Percentiles rank a stretch among this genome's conserved stretches.
phyloP scores from a whole-genome alignment of 805 yeast species.

The Candida orba region DNA sequence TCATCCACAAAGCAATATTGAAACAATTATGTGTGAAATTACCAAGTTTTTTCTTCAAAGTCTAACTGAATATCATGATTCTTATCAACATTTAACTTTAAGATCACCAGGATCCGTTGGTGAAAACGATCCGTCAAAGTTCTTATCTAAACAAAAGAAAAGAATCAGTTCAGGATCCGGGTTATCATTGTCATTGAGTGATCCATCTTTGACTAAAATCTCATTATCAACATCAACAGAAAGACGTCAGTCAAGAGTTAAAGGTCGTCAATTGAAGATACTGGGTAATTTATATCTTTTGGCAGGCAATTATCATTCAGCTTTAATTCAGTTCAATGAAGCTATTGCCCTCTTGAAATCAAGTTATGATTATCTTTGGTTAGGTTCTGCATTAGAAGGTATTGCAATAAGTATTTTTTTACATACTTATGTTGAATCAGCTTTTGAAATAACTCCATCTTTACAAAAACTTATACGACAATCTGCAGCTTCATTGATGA shows the following conservation, averaged over 20 bases:
- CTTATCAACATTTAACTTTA: conserved; percentile 72
- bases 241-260: conserved; percentile 38
- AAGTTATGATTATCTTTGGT: conserved; percentile 76
- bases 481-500: conserved; percentile 14
- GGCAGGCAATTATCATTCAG: conserved; percentile 72
- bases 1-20: conserved; percentile 28
- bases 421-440: conserved; percentile 47
- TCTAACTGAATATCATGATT: conserved; percentile 61
- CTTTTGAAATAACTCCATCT: conserved; percentile 35
- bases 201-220: conserved; percentile 29
- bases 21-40: conserved; percentile 68
- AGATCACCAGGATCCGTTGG: conserved; percentile 71
- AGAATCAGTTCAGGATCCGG: conserved; percentile 26
- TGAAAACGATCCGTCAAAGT: conserved; percentile 37
- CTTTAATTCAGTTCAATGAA: conserved; percentile 68
- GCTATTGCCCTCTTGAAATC: conserved; percentile 53
- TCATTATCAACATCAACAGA: conserved; percentile 28
- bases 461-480: conserved; percentile 19
- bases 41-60: conserved; percentile 55
- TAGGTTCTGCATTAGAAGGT: conserved; percentile 82
- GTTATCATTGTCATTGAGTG: conserved; percentile 17
- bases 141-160: conserved; percentile 34
- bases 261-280: conserved; percentile 70
- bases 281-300: conserved; percentile 70
- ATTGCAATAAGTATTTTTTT: conserved; percentile 60